Evolutionary conservation across 495 filamentous ascomycete genomes (phyloP).

Genomic region (Aspergillus cavernicola): DNA sequence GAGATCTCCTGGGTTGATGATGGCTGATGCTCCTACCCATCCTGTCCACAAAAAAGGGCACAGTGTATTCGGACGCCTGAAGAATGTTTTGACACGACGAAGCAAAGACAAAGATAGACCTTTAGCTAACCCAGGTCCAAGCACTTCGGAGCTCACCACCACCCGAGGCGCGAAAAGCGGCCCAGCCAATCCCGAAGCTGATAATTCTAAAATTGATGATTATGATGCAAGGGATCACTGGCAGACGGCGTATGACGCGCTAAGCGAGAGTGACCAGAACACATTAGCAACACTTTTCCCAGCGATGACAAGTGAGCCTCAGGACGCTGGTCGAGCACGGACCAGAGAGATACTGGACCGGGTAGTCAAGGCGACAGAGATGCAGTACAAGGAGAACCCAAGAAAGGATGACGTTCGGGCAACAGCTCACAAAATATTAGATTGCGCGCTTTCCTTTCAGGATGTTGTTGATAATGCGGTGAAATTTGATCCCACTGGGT

Average conservation of each 20-base stretch:
- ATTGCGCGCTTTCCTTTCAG: neutral
- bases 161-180: neutral
- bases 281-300: neutral
- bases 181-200: neutral
- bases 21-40: neutral
- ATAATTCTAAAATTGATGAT: neutral
- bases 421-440: constrained; percentile 2
- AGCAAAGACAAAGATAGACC: neutral
- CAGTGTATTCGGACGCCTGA: neutral
- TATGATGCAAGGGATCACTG: neutral
- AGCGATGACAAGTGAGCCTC: neutral
- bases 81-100: neutral
- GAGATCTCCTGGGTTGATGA: neutral
- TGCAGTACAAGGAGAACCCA: neutral
- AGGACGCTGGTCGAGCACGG: neutral
- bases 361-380: neutral
- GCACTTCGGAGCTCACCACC: neutral
- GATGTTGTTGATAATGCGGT: neutral
- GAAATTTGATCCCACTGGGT: constrained; percentile 1
- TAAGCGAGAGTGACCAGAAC: neutral
- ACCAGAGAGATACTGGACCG: neutral
- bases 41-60: neutral
- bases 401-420: neutral
- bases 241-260: constrained; percentile 1
- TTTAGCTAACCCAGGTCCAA: neutral